These are phyloP conservation scores for Tylopilus subfusipes DNA, from an alignment of 768 basidiomycete species.

Conservation along the genomic window DNA sequence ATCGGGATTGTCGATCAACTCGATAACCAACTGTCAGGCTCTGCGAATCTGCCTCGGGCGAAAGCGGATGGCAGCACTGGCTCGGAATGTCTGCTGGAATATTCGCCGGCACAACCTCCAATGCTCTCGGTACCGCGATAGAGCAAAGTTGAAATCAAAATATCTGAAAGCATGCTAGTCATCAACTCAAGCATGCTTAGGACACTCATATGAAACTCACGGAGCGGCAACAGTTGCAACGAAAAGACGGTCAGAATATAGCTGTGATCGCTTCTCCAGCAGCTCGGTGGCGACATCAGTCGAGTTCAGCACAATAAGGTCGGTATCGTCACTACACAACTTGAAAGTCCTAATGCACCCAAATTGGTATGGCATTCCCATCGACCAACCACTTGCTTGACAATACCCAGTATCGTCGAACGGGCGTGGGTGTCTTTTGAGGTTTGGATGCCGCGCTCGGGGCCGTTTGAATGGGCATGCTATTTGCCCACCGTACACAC, in stretches of 20 bases:
- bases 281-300: background rate
- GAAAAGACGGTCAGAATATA: background rate
- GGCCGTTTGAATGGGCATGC: too few relatives aligned
- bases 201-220: background rate
- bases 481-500: too few relatives aligned
- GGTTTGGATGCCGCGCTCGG: too few relatives aligned
- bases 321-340: too few relatives aligned
- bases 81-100: constrained; percentile 1
- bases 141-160: constrained; percentile 1
- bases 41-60: background rate
- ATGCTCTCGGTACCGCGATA: background rate
- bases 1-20: background rate
- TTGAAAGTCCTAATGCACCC: too few relatives aligned
- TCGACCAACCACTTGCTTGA: too few relatives aligned
- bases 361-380: too few relatives aligned
- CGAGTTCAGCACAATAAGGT: background rate
- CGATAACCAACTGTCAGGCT: background rate
- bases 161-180: background rate
- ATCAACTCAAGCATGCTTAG: background rate
- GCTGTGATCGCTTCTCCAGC: background rate
- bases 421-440: too few relatives aligned
- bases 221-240: background rate
- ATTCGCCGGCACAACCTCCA: background rate
- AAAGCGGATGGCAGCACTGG: background rate
- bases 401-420: too few relatives aligned